Conservation (phyloP, 306 rosid genomes). For the Ormosia emarginata region DNA sequence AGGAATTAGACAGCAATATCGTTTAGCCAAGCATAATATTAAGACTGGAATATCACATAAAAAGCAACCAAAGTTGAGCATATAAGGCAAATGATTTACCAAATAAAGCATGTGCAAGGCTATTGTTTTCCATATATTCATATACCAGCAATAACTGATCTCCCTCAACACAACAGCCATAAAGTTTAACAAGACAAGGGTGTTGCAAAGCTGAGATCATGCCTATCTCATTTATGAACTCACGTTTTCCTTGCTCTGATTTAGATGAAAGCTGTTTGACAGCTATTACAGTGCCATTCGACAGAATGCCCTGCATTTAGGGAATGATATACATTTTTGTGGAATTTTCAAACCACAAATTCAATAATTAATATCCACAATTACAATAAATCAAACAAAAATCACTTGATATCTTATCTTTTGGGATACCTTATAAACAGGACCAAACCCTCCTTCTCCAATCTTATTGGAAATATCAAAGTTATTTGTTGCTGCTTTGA, state of each 20-base stretch:
- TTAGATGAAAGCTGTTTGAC: conserved; percentile 48
- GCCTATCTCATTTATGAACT: conserved; percentile 53
- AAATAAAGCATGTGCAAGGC: conserved; percentile 43
- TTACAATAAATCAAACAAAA: neutral
- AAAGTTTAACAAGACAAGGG: conserved; percentile 44
- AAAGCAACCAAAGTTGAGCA: neutral
- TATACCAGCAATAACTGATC: conserved; percentile 40
- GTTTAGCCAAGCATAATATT: neutral
- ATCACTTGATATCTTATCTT: neutral
- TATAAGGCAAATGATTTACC: conserved; percentile 16
- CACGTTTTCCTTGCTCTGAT: conserved; percentile 51
- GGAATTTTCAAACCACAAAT: no score
- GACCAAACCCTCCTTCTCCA: conserved; percentile 64
- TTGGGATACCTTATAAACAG: conserved; percentile 48
- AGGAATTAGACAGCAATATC: neutral
- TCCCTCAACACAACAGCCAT: conserved; percentile 51
- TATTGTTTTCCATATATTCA: conserved; percentile 52
- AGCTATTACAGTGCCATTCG: conserved; percentile 38
- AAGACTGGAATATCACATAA: neutral
- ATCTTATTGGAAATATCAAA: conserved; percentile 16
- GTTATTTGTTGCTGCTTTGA: no score
- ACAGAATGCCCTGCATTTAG: conserved; percentile 37
- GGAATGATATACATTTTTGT: neutral
- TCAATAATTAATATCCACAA: neutral
- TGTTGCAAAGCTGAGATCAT: conserved; percentile 49